phyloP scores from a whole-genome alignment of 768 basidiomycete genomes.

The Naematelia aurantialba region DNA sequence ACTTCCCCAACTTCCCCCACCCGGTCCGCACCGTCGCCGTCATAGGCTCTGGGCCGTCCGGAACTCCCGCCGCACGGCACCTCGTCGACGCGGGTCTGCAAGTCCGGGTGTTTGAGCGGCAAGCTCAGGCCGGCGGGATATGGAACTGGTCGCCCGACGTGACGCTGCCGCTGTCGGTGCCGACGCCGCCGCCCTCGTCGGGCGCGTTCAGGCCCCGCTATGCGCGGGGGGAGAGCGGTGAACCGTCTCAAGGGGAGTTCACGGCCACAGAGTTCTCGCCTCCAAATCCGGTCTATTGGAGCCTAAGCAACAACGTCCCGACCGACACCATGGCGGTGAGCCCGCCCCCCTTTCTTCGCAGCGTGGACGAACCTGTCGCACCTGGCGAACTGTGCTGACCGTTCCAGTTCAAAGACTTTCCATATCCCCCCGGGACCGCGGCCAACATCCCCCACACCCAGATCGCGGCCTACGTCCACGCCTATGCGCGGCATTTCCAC shows the following conservation, averaged over 20 bases:
- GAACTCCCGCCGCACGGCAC: conserved; percentile 27
- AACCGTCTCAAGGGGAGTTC: not conserved
- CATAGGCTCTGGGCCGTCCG: conserved; percentile 37
- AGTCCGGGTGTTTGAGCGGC: conserved; percentile 34
- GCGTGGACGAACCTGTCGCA: not conserved
- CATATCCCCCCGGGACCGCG: conserved; percentile 27
- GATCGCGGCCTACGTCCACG: conserved; percentile 52
- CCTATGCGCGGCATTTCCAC: conserved; percentile 54
- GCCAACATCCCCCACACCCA: conserved; percentile 44
- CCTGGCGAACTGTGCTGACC: not conserved
- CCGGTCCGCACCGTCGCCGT: conserved; percentile 32
- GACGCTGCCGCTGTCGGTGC: conserved; percentile 18
- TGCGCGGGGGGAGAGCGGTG: not conserved
- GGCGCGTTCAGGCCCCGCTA: conserved; percentile 24
- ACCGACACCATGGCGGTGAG: conserved; percentile 29
- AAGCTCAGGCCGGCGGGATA: conserved; percentile 25
- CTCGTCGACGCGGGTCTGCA: conserved; percentile 29
- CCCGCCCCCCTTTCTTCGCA: not conserved
- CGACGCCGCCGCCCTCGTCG: conserved; percentile 30
- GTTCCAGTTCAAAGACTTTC: conserved; percentile 30
- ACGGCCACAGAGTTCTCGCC: conserved; percentile 26
- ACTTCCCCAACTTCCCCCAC: conserved; percentile 14
- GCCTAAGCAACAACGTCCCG: conserved; percentile 34
- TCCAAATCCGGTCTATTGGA: conserved; percentile 33
- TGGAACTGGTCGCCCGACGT: conserved; percentile 26